Percentiles rank a stretch among this genome's conserved stretches.
Conservation (phyloP, 345 rosid genomes). For the Draba incana region DNA sequence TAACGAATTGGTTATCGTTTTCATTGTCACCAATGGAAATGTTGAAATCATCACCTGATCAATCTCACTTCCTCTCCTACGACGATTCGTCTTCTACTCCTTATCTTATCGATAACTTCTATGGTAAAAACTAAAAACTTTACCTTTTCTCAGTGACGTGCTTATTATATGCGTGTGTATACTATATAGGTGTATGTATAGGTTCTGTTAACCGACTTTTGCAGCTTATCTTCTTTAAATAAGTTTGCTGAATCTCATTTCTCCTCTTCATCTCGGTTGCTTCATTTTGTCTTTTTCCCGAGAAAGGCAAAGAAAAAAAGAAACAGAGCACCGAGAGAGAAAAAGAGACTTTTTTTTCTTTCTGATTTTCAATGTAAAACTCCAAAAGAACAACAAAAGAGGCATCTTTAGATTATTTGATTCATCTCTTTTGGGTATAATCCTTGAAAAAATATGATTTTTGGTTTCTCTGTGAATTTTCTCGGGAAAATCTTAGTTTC, state of each 20-base stretch:
- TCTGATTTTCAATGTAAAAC: not conserved
- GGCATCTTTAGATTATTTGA: not conserved
- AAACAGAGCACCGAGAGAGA: not conserved
- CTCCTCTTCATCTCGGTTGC: slow-evolving; percentile 28
- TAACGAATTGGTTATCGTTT: slow-evolving; percentile 83
- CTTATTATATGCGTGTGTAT: not conserved
- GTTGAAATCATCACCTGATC: slow-evolving; percentile 71
- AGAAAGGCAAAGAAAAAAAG: not conserved
- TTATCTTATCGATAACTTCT: slow-evolving; percentile 76
- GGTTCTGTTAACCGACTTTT: slow-evolving; percentile 9
- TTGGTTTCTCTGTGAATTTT: not conserved
- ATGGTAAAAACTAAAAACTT: slow-evolving; percentile 1
- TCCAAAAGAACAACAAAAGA: not conserved
- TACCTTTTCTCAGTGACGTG: not conserved
- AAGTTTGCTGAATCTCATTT: slow-evolving; percentile 30
- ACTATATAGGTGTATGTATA: slow-evolving; percentile 1
- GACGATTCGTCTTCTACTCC: slow-evolving; percentile 60
- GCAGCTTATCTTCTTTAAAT: slow-evolving; percentile 22
- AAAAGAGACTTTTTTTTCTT: not conserved
- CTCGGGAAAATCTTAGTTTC: not conserved
- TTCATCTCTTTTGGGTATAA: slow-evolving; percentile 11
- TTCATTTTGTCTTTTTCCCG: slow-evolving; percentile 30
- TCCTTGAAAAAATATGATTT: not conserved
- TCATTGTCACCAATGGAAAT: slow-evolving; percentile 85
- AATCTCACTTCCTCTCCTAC: slow-evolving; percentile 56